Evolutionary conservation across 2,329 filamentous ascomycete genomes (phyloP).

Genomic region (Penicillium occitanis): DNA sequence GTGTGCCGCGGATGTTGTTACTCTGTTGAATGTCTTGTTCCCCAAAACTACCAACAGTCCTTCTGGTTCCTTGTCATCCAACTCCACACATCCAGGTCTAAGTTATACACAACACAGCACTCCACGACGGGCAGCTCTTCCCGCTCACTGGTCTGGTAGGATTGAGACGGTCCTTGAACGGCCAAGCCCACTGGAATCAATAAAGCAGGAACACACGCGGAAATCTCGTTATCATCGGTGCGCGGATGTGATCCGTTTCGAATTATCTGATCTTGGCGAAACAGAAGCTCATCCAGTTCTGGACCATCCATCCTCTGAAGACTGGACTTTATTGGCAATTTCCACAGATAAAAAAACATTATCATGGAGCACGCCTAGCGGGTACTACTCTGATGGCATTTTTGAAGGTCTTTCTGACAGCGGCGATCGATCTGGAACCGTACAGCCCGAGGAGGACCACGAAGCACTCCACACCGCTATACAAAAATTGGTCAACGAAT

Average conservation of each 20-base stretch:
- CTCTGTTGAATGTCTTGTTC: constrained; percentile 79
- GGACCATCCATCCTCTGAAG: constrained; percentile 75
- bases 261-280: constrained; percentile 41
- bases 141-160: constrained; percentile 36
- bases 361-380: constrained; percentile 63
- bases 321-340: constrained; percentile 80
- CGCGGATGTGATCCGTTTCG: constrained; percentile 44
- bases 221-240: constrained; percentile 32
- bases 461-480: constrained; percentile 79
- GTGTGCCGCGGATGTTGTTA: constrained; percentile 74
- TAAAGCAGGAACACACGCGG: constrained; percentile 25
- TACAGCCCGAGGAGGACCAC: constrained; percentile 73
- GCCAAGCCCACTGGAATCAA: constrained; percentile 28
- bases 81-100: constrained; percentile 28
- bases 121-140: constrained; percentile 20
- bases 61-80: constrained; percentile 31
- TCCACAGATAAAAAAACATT: constrained; percentile 69
- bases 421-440: constrained; percentile 33
- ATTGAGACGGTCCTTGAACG: constrained; percentile 30
- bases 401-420: constrained; percentile 58
- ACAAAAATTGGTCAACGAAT: constrained; percentile 76
- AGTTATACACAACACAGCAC: constrained; percentile 22
- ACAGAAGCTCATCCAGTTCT: constrained; percentile 54
- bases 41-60: constrained; percentile 48
- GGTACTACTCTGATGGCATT: constrained; percentile 60